These are phyloP conservation scores for Friedmanniomyces endolithicus DNA, from an alignment of 495 filamentous ascomycete species.

Conservation along the genomic window DNA sequence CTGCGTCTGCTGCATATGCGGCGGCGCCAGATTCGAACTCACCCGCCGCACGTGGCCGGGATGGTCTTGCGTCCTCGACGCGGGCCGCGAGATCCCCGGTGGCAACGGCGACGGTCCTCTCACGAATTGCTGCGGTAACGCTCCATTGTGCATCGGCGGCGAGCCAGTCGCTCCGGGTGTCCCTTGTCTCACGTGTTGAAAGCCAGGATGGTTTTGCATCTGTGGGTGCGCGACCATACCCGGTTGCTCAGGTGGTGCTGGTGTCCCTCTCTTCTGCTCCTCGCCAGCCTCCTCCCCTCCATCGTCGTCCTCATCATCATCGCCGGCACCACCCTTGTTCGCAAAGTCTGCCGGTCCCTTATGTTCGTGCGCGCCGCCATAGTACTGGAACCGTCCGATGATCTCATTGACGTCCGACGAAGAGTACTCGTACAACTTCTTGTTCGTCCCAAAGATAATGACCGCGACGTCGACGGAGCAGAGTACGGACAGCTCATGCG, in stretches of 20 bases:
- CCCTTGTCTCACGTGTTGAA: constrained; percentile 65
- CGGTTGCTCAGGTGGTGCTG: constrained; percentile 41
- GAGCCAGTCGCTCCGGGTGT: constrained; percentile 53
- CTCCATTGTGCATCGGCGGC: constrained; percentile 78
- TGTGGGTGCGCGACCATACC: constrained; percentile 53
- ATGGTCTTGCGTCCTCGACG: constrained; percentile 51
- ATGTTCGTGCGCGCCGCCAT: constrained; percentile 84
- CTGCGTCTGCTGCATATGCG: constrained; percentile 46
- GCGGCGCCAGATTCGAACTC: constrained; percentile 62
- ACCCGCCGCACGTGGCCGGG: constrained; percentile 49
- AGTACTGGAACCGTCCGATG: constrained; percentile 82
- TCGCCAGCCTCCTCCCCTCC: constrained; percentile 55
- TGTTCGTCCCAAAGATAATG: constrained; percentile 95
- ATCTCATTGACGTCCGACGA: constrained; percentile 87
- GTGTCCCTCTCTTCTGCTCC: constrained; percentile 43
- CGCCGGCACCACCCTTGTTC: constrained; percentile 68
- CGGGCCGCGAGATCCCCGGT: constrained; percentile 61
- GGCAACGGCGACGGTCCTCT: constrained; percentile 73
- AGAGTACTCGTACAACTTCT: constrained; percentile 91
- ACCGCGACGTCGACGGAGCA: constrained; percentile 98
- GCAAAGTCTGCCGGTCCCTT: constrained; percentile 91
- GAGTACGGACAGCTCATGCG: constrained; percentile 92
- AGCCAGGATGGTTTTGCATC: constrained; percentile 60
- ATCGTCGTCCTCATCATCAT: constrained; percentile 76
- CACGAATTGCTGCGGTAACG: constrained; percentile 56